Conservation (phyloP, 805 yeast genomes). For the Yarrowia divulgata region DNA sequence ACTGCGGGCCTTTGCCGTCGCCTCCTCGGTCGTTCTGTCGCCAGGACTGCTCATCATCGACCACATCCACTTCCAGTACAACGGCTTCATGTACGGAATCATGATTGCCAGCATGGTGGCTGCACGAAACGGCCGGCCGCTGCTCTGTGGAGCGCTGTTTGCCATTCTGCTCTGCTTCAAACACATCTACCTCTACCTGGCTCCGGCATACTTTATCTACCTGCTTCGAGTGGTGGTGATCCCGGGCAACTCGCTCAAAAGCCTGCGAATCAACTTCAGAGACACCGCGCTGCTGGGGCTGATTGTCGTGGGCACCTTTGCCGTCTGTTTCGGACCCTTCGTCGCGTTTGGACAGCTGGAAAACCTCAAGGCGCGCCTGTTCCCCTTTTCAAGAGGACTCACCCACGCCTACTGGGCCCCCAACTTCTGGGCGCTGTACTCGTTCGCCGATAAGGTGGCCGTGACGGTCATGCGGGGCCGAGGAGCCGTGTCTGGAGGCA, state of each 20-base stretch:
- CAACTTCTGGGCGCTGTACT: slow-evolving; percentile 93
- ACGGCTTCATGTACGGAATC: slow-evolving; percentile 90
- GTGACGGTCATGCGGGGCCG: slow-evolving; percentile 10
- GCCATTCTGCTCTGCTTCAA: slow-evolving; percentile 86
- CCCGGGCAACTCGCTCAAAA: slow-evolving; percentile 44
- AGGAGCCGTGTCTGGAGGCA: slow-evolving; percentile 54
- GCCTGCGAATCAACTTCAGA: slow-evolving; percentile 66
- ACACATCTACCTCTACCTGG: slow-evolving; percentile 89
- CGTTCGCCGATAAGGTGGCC: slow-evolving; percentile 72
- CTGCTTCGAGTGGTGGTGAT: slow-evolving; percentile 58
- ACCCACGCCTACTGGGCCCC: slow-evolving; percentile 99
- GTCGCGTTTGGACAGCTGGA: slow-evolving; percentile 65
- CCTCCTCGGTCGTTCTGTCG: slow-evolving; percentile 79
- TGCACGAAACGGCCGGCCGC: slow-evolving; percentile 64
- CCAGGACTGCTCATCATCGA: slow-evolving; percentile 93
- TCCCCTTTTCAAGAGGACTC: slow-evolving; percentile 93
- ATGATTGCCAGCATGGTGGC: slow-evolving; percentile 74
- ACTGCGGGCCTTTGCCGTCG: slow-evolving; percentile 71
- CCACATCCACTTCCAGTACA: slow-evolving; percentile 96
- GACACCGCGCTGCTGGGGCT: slow-evolving; percentile 68
- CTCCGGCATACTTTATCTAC: slow-evolving; percentile 90
- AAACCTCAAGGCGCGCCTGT: slow-evolving; percentile 70
- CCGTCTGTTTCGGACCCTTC: slow-evolving; percentile 81
- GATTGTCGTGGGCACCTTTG: slow-evolving; percentile 67
- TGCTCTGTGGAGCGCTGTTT: slow-evolving; percentile 68